Conservation (phyloP, 2,329 filamentous ascomycete species). For the Phaeosphaeria sp. region DNA sequence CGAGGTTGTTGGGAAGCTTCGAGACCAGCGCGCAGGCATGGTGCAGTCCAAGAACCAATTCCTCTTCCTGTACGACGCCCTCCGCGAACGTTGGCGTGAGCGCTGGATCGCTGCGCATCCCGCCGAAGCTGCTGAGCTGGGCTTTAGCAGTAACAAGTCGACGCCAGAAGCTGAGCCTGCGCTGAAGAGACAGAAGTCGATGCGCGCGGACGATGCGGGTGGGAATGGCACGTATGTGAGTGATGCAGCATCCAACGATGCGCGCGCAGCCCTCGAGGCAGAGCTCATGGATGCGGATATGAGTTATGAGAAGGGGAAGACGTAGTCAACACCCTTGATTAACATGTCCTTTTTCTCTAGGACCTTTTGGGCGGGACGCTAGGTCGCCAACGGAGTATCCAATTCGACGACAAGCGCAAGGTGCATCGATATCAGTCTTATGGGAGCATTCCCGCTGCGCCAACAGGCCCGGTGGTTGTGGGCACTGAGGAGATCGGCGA, state of each 20-base stretch:
- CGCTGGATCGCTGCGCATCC: conserved; percentile 43
- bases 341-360: not conserved
- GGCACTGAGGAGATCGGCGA: not conserved
- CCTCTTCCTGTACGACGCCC: conserved; percentile 84
- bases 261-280: conserved; percentile 40
- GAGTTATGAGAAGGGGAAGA: conserved; percentile 38
- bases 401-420: not conserved
- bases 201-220: conserved; percentile 12
- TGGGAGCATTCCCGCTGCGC: not conserved
- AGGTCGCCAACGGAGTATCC: not conserved
- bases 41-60: conserved; percentile 89
- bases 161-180: conserved; percentile 25
- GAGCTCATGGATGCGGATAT: conserved; percentile 39
- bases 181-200: conserved; percentile 39
- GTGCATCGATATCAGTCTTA: not conserved
- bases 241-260: conserved; percentile 17
- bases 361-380: not conserved
- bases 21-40: conserved; percentile 93
- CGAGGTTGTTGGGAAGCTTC: conserved; percentile 77
- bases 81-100: conserved; percentile 76
- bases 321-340: no score
- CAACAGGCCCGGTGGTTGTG: not conserved
- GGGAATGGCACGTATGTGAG: conserved; percentile 1
- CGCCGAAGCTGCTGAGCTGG: conserved; percentile 34
- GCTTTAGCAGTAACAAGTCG: conserved; percentile 14